phyloP scores from a whole-genome alignment of 2,329 filamentous ascomycete species.

The Fusarium nodosum region DNA sequence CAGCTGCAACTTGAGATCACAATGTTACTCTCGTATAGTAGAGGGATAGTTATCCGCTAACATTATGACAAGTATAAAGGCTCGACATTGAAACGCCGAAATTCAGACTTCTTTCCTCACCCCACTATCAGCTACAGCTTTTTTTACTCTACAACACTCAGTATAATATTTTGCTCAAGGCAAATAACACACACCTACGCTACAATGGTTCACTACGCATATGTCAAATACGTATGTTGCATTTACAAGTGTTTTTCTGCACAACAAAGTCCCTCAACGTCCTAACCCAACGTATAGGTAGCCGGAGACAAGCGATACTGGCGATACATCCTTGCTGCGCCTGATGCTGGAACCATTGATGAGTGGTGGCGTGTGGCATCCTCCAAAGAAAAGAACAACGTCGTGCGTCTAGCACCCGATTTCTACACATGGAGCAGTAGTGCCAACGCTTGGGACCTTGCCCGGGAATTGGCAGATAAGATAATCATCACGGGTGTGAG shows the following conservation, averaged over 20 bases:
- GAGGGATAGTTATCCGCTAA: not conserved
- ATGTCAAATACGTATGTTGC: not conserved
- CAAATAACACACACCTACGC: not conserved
- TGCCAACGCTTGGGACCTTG: not conserved
- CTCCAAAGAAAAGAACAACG: not conserved
- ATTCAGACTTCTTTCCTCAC: not conserved
- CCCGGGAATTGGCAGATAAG: not conserved
- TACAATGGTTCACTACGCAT: not conserved
- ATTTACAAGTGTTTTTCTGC: not conserved
- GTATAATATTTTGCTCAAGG: not conserved
- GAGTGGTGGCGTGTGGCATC: not conserved
- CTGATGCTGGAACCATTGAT: not conserved
- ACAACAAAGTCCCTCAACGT: not conserved
- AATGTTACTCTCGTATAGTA: not conserved
- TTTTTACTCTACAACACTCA: not conserved
- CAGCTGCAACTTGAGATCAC: not conserved
- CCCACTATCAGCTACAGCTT: not conserved
- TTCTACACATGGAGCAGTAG: not conserved
- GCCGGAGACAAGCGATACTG: not conserved
- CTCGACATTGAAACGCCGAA: not conserved
- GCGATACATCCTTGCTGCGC: not conserved
- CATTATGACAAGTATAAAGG: not conserved
- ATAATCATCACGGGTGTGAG: not conserved
- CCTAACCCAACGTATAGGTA: not conserved
- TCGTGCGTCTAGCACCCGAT: not conserved